These are phyloP conservation scores for Paramecium primaurelia DNA, from an alignment of 73 alveolate species.

Conservation along the genomic window DNA sequence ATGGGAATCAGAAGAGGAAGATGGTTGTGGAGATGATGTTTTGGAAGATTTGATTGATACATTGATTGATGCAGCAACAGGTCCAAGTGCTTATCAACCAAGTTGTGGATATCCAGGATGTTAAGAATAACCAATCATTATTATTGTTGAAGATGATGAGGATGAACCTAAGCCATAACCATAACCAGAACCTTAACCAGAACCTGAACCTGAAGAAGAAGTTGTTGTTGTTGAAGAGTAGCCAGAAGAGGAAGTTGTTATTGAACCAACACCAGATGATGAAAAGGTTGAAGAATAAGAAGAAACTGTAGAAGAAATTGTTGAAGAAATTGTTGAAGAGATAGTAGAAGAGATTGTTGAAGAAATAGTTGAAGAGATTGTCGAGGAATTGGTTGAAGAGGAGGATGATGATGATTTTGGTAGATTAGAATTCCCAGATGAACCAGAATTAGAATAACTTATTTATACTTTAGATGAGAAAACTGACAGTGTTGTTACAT, in stretches of 20 bases:
- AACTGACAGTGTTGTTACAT: background rate
- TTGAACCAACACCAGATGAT: slow-evolving; percentile 18
- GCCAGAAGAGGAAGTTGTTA: background rate
- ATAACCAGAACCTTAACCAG: background rate
- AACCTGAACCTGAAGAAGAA: background rate
- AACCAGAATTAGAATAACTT: background rate
- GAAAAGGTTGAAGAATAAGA: background rate
- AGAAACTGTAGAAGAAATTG: background rate
- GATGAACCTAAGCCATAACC: slow-evolving; percentile 15
- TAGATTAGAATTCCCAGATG: background rate
- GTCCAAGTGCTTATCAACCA: slow-evolving; percentile 30
- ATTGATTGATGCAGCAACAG: slow-evolving; percentile 18
- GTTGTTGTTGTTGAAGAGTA: background rate
- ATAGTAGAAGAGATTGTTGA: background rate
- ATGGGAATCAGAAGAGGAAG: slow-evolving; percentile 22
- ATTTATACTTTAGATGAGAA: background rate
- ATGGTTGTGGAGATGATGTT: slow-evolving; percentile 13
- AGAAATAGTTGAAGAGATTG: background rate
- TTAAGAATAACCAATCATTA: background rate
- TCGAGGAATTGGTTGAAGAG: background rate
- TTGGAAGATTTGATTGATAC: slow-evolving; percentile 47
- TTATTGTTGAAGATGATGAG: slow-evolving; percentile 46
- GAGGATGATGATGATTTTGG: background rate
- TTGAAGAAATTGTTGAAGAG: background rate
- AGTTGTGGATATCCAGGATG: slow-evolving; percentile 43